Evolutionary conservation across 352 stramenopile genomes (phyloP).

Genomic region (Pythium folliculosum): DNA sequence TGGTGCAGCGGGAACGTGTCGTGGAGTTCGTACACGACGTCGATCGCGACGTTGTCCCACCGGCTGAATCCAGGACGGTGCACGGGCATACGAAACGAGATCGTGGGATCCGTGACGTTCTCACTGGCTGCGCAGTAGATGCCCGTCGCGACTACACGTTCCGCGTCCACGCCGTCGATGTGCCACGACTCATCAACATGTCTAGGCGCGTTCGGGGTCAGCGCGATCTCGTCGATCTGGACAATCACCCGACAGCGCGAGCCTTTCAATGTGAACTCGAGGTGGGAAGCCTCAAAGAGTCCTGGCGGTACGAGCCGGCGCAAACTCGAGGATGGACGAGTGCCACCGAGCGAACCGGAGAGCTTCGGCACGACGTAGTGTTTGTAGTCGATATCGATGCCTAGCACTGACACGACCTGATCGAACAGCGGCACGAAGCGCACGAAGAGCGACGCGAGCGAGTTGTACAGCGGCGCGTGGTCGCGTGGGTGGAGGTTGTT

Average conservation of each 20-base stretch:
- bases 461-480: conserved; percentile 21
- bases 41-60: not conserved
- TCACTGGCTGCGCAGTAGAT: not conserved
- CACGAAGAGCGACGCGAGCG: conserved; percentile 21
- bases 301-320: not conserved
- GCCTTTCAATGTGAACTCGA: not conserved
- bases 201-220: not conserved
- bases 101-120: not conserved
- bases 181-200: not conserved
- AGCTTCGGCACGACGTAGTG: not conserved
- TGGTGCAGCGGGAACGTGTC: not conserved
- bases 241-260: not conserved
- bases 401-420: conserved; percentile 10
- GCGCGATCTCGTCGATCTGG: not conserved
- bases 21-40: not conserved
- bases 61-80: not conserved
- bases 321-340: not conserved
- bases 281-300: not conserved
- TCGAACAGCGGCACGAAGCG: conserved; percentile 34
- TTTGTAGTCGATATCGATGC: not conserved
- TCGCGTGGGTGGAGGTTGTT: conserved; percentile 33
- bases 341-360: not conserved
- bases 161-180: not conserved
- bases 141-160: not conserved
- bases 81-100: not conserved